Conservation (phyloP, 2,329 filamentous ascomycete genomes). For the Stenocarpella maydis region DNA sequence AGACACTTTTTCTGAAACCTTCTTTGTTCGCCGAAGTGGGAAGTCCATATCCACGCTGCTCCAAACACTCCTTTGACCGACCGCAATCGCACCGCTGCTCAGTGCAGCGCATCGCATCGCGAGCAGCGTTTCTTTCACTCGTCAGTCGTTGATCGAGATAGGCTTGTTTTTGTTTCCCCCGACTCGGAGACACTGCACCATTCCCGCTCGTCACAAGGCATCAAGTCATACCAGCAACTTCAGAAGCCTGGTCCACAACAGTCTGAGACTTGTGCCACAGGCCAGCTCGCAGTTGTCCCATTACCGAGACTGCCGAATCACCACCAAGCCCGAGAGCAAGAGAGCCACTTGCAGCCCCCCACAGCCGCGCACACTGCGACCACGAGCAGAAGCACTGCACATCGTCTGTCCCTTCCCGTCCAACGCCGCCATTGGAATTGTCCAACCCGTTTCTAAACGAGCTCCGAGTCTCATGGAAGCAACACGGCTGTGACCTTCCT, state of each 20-base stretch:
- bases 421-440: not conserved
- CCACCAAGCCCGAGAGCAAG: not conserved
- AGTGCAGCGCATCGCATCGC: constrained; percentile 9
- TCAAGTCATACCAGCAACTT: not conserved
- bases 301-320: constrained; percentile 1
- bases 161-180: not conserved
- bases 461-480: constrained; percentile 19
- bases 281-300: not conserved
- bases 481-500: not conserved
- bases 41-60: constrained; percentile 1
- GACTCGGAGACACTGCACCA: not conserved
- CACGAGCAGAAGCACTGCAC: constrained; percentile 6
- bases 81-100: constrained; percentile 11
- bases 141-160: constrained; percentile 5
- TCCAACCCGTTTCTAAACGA: not conserved
- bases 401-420: not conserved
- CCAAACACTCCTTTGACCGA: constrained; percentile 29
- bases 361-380: not conserved
- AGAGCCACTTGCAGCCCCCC: not conserved
- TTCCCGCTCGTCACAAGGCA: not conserved
- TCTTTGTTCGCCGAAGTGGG: constrained; percentile 26
- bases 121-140: not conserved
- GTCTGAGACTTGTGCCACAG: constrained; percentile 9
- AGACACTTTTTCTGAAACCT: not conserved
- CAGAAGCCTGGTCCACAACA: constrained; percentile 4